Evolutionary conservation across 2,329 filamentous ascomycete species (phyloP), one percentile per base, ranked within the genome.

Genomic region (Botrytis paeoniae): DNA sequence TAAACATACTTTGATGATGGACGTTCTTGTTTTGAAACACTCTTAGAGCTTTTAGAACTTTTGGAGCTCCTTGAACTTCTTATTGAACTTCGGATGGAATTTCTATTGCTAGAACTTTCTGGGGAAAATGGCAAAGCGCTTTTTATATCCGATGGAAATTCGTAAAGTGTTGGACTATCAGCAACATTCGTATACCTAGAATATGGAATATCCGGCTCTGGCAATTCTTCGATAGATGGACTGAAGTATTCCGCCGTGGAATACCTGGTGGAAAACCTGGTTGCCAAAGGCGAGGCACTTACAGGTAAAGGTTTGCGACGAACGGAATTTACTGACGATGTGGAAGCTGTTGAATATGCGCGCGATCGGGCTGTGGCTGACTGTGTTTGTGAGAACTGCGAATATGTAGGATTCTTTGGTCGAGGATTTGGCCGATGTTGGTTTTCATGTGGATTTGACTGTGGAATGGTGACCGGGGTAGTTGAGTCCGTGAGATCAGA

Each of bases 111-210:
- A 10, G 69, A 71, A 64, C 43, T 41, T 35, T 72, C 63, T 45
- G 70, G 70, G 41, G 70, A 61, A 39, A 72, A 72, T 41, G 70
- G 37, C 29, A 66, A 37, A 14, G 72, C 25, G 37, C n/a, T 70
- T 22, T 61, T 62, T 57, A 59, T 25, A 54, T 59, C 75, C 7
- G 76, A 74, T 69, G 86, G 85, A 77, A 88, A 89, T 78, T 89
- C 87, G 85, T 90, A 90, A 66, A 90, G 82, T 45, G 87, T 89
- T 74, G 88, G 88, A 79, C 88, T 90, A 80, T 90, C 88, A 6
- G 37, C 70, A 71, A 89, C 80, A 22, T 87, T 86, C 77, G 82
- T 86, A 45, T 86, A 85, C 74, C 88, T 84, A n/a, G 84, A 84
- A 78, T 87, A 88, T 68, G 87, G 82, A n/a, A 87, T 86, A 74